Evolutionary conservation across 176 grass and related monocot species (phyloP), one percentile per base, ranked within the genome.

Genomic region (Carex scoparia): DNA sequence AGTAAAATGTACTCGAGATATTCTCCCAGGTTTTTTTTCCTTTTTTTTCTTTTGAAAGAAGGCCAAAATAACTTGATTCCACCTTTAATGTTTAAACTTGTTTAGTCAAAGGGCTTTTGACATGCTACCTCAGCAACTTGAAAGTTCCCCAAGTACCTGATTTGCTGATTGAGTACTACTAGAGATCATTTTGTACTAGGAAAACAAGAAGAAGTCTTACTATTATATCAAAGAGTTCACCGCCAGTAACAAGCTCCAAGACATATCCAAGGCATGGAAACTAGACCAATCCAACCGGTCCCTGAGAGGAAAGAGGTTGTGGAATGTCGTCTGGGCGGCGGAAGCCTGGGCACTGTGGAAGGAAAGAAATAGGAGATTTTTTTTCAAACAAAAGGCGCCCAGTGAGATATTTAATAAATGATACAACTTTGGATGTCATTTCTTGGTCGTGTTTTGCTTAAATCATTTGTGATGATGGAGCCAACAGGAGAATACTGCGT

Each of bases 181-280:
- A 44, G 4, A 83, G 1, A 51, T 69, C 13, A 83, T 19, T 35
- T 83, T 83, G 15, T 83, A 68, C 42, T 65, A 82, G 30, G 53
- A 80, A 78, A 61, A 61, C 56, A 65, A 62, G 79, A 81, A 65
- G 59, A 81, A 30, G 74, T 44, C 93, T 87, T 99, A 99, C 93
- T 81, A 99, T 95, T 94, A 82, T 99, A 88, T 99, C 93, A 30
- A 92, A 99, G 38, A 99, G 86, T 92, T 99, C 93, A n/a, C 96
- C 96, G 59, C 93, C 93, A 27, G 75, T 95, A 75, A 95, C 56
- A 81, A 23, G 23, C 23, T 23, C 23, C 23, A 23, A 23, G 23
- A 23, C 23, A 23, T 23, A 23, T 23, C 23, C 23, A 0, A 23
- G 23, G 23, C 23, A 23, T 23, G 23, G 23, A 23, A 23, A 23